phyloP scores from a whole-genome alignment of 2,329 filamentous ascomycete genomes.

The Aspergillus clavatus region DNA sequence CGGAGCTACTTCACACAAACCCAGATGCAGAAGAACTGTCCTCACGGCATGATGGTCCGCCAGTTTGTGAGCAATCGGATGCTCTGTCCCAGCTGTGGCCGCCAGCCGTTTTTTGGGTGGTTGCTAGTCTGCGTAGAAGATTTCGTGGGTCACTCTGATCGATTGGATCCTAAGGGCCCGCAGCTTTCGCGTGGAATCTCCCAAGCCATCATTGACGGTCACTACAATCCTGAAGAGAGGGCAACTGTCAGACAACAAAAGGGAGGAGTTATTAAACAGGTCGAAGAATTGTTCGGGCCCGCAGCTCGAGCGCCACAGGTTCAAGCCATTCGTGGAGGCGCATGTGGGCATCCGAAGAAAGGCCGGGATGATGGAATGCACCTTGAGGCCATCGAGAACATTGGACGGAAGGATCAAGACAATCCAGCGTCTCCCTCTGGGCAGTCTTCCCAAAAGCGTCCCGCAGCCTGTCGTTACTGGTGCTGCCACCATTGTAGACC shows the following conservation, averaged over 20 bases:
- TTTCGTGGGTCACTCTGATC: slow-evolving; percentile 40
- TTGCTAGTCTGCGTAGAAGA: slow-evolving; percentile 70
- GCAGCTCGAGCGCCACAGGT: not conserved
- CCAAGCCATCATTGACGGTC: slow-evolving; percentile 38
- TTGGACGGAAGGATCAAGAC: not conserved
- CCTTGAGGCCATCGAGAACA: slow-evolving; percentile 1
- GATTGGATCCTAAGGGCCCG: slow-evolving; percentile 9
- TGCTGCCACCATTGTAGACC: slow-evolving; percentile 8
- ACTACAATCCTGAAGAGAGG: slow-evolving; percentile 42
- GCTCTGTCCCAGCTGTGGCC: slow-evolving; percentile 56
- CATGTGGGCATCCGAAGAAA: not conserved
- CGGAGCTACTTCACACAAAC: not conserved
- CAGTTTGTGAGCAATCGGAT: slow-evolving; percentile 49
- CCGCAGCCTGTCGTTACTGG: slow-evolving; percentile 16
- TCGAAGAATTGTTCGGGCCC: slow-evolving; percentile 14
- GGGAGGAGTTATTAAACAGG: slow-evolving; percentile 21
- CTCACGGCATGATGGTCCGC: slow-evolving; percentile 62
- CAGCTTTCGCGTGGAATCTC: slow-evolving; percentile 38
- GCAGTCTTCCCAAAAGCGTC: not conserved
- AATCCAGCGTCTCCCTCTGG: not conserved
- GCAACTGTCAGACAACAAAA: slow-evolving; percentile 41
- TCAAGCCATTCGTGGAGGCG: slow-evolving; percentile 4
- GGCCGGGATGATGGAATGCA: not conserved
- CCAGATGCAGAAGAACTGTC: slow-evolving; percentile 5
- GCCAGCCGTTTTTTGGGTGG: slow-evolving; percentile 59